Evolutionary conservation across 805 yeast genomes (phyloP).

Genomic region (Cyberlindnera veronae): DNA sequence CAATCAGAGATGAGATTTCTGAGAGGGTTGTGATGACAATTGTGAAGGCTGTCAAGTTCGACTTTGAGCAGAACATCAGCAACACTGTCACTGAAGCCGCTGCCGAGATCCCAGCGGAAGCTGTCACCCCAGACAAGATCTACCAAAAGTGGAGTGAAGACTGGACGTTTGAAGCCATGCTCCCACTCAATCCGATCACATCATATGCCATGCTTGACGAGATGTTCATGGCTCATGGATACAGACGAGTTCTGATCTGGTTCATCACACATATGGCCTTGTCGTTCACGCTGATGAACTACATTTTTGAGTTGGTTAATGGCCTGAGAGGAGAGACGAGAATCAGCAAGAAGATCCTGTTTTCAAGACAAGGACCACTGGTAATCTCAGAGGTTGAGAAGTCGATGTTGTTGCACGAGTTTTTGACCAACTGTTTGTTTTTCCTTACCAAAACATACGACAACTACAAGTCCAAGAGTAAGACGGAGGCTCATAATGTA

Average conservation of each 20-base stretch:
- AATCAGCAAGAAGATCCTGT: constrained; percentile 29
- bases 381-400: constrained; percentile 55
- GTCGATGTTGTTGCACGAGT: constrained; percentile 68
- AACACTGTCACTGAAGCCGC: constrained; percentile 23
- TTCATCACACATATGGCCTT: constrained; percentile 59
- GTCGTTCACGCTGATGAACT: constrained; percentile 54
- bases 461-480: constrained; percentile 14
- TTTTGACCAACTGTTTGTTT: constrained; percentile 53
- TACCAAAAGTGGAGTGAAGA: constrained; percentile 43
- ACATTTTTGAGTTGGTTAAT: constrained; percentile 56
- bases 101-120: constrained; percentile 27
- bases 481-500: constrained; percentile 20
- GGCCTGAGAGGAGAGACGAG: constrained; percentile 50
- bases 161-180: constrained; percentile 47
- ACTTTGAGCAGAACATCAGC: constrained; percentile 33
- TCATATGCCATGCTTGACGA: constrained; percentile 63
- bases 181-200: constrained; percentile 48
- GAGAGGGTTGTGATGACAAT: constrained; percentile 45
- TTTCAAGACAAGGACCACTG: constrained; percentile 56
- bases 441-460: constrained; percentile 36
- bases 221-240: constrained; percentile 64
- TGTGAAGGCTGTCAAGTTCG: constrained; percentile 49
- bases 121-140: constrained; percentile 47
- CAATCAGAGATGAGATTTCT: constrained; percentile 30
- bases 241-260: constrained; percentile 63